These are phyloP conservation scores for Paspalum notatum DNA, from an alignment of 176 grass and related monocot genomes.

Conservation along the genomic window DNA sequence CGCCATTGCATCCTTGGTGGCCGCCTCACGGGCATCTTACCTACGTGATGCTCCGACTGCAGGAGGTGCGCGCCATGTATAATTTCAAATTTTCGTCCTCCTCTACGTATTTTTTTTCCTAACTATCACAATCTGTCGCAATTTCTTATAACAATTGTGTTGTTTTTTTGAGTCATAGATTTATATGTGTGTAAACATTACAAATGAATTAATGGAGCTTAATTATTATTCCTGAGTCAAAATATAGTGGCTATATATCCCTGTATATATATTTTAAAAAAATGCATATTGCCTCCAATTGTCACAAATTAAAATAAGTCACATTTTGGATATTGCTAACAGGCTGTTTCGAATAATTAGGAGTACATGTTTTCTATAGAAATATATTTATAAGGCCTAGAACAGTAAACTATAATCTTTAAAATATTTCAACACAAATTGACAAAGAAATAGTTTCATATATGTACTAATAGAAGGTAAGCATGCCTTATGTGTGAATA, in stretches of 20 bases:
- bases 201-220: neutral
- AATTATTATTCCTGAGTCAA: neutral
- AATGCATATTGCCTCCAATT: neutral
- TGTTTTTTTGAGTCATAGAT: neutral
- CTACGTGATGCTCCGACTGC: conserved; percentile 33
- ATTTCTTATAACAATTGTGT: too few relatives aligned
- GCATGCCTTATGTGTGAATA: neutral
- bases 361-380: neutral
- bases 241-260: neutral
- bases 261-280: neutral
- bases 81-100: neutral
- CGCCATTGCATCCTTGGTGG: conserved; percentile 34
- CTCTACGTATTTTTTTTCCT: neutral
- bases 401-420: neutral
- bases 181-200: neutral
- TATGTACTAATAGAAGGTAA: neutral
- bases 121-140: neutral
- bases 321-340: too few relatives aligned
- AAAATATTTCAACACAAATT: neutral
- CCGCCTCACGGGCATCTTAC: neutral
- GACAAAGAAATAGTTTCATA: neutral
- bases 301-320: neutral
- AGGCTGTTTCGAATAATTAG: neutral
- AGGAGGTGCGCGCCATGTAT: conserved; percentile 28
- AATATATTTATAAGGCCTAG: neutral